Evolutionary conservation across 2,329 filamentous ascomycete genomes (phyloP).

Genomic region (Calonectria hongkongensis): DNA sequence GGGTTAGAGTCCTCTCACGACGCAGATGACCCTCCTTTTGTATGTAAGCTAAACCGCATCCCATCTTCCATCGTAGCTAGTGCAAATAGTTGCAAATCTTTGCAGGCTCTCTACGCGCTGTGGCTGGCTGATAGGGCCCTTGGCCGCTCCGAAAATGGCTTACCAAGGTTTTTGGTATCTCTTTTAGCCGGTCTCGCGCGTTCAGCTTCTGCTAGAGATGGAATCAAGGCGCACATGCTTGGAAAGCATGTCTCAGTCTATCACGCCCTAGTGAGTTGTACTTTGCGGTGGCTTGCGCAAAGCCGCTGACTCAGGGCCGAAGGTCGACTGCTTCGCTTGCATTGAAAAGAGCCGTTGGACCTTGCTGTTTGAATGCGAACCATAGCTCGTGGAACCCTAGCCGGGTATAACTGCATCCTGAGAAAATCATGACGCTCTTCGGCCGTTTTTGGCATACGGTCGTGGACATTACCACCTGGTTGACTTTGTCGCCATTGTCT

Average conservation of each 20-base stretch:
- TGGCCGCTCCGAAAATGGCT: too few species aligned
- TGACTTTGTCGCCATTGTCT: slow-evolving; percentile 45
- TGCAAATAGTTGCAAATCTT: not conserved
- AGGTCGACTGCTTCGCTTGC: too few species aligned
- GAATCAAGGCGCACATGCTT: too few species aligned
- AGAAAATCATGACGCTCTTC: slow-evolving; percentile 40
- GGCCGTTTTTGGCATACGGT: slow-evolving; percentile 47
- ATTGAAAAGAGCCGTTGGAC: not conserved
- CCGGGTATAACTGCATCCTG: not conserved
- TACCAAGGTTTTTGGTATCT: too few species aligned
- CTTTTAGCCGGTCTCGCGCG: not conserved
- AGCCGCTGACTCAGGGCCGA: not conserved
- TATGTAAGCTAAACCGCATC: too few species aligned
- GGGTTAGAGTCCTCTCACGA: not conserved
- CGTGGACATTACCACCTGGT: slow-evolving; percentile 45
- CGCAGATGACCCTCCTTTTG: not conserved
- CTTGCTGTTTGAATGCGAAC: too few species aligned
- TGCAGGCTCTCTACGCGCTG: not conserved
- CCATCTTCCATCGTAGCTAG: not conserved
- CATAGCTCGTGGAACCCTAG: not conserved
- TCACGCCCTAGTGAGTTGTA: not conserved
- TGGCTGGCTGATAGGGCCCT: not conserved
- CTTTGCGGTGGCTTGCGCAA: not conserved
- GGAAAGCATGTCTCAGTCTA: not conserved
- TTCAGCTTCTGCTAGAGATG: not conserved